Conservation (phyloP, 257 asterid species). For the Solanum appendiculatum region DNA sequence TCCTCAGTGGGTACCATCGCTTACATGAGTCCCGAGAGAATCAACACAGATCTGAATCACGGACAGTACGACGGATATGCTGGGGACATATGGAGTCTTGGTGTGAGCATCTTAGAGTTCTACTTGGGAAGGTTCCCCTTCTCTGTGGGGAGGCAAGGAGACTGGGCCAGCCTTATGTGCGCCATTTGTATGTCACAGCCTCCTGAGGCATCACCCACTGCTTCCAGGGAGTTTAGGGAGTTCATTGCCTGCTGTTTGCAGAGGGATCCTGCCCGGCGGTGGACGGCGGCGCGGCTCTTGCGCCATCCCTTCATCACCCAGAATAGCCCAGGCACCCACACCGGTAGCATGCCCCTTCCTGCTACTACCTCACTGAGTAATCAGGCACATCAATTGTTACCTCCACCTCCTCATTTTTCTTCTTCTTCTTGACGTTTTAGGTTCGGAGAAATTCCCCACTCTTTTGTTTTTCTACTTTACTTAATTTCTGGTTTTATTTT, state of each 20-base stretch:
- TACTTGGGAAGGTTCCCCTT: constrained; percentile 74
- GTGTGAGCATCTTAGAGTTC: constrained; percentile 81
- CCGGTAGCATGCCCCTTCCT: not conserved
- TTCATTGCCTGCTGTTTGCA: constrained; percentile 36
- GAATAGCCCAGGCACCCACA: constrained; percentile 1
- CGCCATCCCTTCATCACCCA: constrained; percentile 30
- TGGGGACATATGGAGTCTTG: constrained; percentile 90
- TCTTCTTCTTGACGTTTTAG: constrained; percentile 6
- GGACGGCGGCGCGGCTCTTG: constrained; percentile 26
- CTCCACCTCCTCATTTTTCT: constrained; percentile 17
- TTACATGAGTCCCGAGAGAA: constrained; percentile 86
- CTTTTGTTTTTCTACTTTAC: not conserved
- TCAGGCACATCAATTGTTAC: constrained; percentile 12
- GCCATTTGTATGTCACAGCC: constrained; percentile 92
- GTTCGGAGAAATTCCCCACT: not conserved
- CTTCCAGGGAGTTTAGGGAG: constrained; percentile 52
- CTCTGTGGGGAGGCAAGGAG: constrained; percentile 69
- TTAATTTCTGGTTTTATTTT: constrained; percentile 1
- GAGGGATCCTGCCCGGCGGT: constrained; percentile 32
- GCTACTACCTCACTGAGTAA: constrained; percentile 1
- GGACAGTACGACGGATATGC: constrained; percentile 84
- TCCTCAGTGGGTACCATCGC: constrained; percentile 91
- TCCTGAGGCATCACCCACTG: constrained; percentile 64
- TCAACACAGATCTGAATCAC: constrained; percentile 80
- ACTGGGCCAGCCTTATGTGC: constrained; percentile 85